Evolutionary conservation across 352 stramenopile species (phyloP).

Genomic region (Pythium utonaiense): DNA sequence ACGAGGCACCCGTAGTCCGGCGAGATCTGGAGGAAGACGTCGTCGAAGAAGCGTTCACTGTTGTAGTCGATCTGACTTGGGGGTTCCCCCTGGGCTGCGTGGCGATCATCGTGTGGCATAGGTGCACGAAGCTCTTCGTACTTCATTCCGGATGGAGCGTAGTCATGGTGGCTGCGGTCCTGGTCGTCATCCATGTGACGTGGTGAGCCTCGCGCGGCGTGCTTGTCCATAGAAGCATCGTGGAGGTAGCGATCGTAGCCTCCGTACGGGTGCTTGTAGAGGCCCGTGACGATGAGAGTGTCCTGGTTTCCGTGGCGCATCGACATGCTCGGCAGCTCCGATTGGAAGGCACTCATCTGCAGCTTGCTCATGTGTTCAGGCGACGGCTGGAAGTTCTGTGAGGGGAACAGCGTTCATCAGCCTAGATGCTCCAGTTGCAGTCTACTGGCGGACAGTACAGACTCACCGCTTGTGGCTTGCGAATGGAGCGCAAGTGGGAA

Average conservation of each 20-base stretch:
- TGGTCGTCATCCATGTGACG: slow-evolving; percentile 27
- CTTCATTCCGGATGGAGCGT: slow-evolving; percentile 41
- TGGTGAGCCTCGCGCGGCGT: slow-evolving; percentile 1
- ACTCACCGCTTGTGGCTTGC: slow-evolving; percentile 42
- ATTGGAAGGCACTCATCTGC: neutral
- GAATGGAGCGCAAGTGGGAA: slow-evolving; percentile 40
- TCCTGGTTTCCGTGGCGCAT: slow-evolving; percentile 17
- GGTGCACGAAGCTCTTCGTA: slow-evolving; percentile 47
- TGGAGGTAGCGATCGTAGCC: slow-evolving; percentile 34
- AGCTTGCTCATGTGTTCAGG: neutral
- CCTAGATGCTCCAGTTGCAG: no score
- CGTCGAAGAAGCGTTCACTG: slow-evolving; percentile 70
- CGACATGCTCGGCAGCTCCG: slow-evolving; percentile 24
- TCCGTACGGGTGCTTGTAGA: slow-evolving; percentile 29
- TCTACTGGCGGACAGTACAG: no score
- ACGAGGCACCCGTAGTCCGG: slow-evolving; percentile 71
- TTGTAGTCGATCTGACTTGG: slow-evolving; percentile 61
- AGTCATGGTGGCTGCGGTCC: slow-evolving; percentile 31
- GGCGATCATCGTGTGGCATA: slow-evolving; percentile 25
- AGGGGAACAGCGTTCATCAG: neutral
- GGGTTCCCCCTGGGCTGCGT: slow-evolving; percentile 36
- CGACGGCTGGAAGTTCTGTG: slow-evolving; percentile 10
- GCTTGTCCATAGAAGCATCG: slow-evolving; percentile 10
- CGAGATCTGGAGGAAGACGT: slow-evolving; percentile 77
- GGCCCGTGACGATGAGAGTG: neutral